A percentile compares a stretch with the other conserved stretches of the same genome.
Conservation (phyloP, 2,329 filamentous ascomycete species). For the Aureobasidium mangrovei region DNA sequence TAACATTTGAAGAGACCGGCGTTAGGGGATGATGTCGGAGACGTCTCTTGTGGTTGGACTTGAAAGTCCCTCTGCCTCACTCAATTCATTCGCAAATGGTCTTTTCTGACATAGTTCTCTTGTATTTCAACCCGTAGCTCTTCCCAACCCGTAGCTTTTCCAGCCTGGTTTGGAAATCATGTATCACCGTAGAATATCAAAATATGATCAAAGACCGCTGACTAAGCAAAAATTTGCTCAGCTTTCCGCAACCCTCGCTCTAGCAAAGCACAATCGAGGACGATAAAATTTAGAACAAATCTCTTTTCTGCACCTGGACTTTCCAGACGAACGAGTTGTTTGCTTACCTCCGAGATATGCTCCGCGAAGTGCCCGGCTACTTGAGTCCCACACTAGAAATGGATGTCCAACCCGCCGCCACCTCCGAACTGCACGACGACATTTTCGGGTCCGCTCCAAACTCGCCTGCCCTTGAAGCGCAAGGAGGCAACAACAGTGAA, state of each 20-base stretch:
- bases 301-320: neutral
- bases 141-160: too few relatives aligned
- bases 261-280: neutral
- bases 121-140: too few relatives aligned
- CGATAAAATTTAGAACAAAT: neutral
- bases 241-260: neutral
- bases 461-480: conserved; percentile 24
- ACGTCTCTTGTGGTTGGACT: too few relatives aligned
- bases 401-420: neutral
- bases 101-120: too few relatives aligned
- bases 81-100: too few relatives aligned
- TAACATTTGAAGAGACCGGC: too few relatives aligned
- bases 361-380: conserved; percentile 22
- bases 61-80: too few relatives aligned
- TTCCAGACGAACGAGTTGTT: neutral
- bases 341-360: conserved; percentile 16
- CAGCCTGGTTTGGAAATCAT: too few relatives aligned
- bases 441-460: conserved; percentile 38
- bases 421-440: conserved; percentile 32
- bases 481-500: conserved; percentile 2
- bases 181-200: too few relatives aligned
- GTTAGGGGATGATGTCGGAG: too few relatives aligned
- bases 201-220: neutral
- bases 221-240: too few relatives aligned
- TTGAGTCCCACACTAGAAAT: neutral